Evolutionary conservation across 768 basidiomycete genomes (phyloP).

Genomic region (Melanogaster broomeanus): DNA sequence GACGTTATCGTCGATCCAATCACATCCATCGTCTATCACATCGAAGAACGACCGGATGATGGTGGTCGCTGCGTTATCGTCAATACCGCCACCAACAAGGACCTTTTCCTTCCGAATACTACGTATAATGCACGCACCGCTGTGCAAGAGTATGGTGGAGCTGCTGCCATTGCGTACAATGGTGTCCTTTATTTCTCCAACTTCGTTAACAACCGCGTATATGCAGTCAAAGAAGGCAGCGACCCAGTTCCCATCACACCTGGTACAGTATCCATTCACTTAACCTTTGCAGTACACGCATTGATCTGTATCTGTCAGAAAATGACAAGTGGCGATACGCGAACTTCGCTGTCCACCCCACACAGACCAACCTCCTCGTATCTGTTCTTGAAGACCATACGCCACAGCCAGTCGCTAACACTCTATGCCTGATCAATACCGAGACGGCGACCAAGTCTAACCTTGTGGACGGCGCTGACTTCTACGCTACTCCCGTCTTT

Average conservation of each 20-base stretch:
- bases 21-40: constrained; percentile 46
- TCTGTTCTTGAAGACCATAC: constrained; percentile 72
- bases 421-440: constrained; percentile 56
- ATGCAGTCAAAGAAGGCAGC: constrained; percentile 34
- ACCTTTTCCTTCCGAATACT: constrained; percentile 51
- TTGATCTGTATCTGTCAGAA: background rate
- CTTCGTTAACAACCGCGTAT: constrained; percentile 51
- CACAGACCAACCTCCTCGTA: constrained; percentile 49
- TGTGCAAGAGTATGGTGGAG: constrained; percentile 72
- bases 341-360: constrained; percentile 59
- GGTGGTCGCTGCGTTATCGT: constrained; percentile 56
- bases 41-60: constrained; percentile 61
- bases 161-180: constrained; percentile 48
- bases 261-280: constrained; percentile 38
- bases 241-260: constrained; percentile 51
- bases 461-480: constrained; percentile 58
- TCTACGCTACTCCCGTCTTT: constrained; percentile 61
- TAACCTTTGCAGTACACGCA: constrained; percentile 10
- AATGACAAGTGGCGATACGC: constrained; percentile 39
- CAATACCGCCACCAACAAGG: constrained; percentile 41
- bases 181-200: constrained; percentile 59
- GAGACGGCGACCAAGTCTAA: constrained; percentile 37
- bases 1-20: constrained; percentile 56
- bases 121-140: constrained; percentile 53
- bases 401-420: constrained; percentile 46